These are phyloP conservation scores for Mortierella sp. DNA, from an alignment of 371 early-diverging fungal species.

Conservation along the genomic window DNA sequence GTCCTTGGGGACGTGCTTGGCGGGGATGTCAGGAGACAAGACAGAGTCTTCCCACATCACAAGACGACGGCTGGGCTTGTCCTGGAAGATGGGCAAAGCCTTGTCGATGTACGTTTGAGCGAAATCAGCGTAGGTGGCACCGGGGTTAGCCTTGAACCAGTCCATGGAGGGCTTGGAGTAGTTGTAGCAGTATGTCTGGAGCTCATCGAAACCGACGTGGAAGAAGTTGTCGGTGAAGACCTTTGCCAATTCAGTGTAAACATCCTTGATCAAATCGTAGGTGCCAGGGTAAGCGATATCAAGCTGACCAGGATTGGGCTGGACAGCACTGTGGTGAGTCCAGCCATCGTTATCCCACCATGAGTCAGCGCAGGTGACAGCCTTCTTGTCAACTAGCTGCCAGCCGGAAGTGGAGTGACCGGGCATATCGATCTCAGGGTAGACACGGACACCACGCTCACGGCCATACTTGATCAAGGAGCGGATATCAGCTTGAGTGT, in stretches of 20 bases:
- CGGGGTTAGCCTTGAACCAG: conserved; percentile 51
- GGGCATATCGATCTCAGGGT: conserved; percentile 89
- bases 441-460: conserved; percentile 81
- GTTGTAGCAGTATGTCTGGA: conserved; percentile 77
- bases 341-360: conserved; percentile 65
- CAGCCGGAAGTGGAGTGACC: conserved; percentile 74
- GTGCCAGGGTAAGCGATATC: conserved; percentile 70
- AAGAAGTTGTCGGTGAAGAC: conserved; percentile 76
- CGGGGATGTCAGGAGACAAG: conserved; percentile 29
- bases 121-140: conserved; percentile 33
- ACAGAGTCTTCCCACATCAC: conserved; percentile 55
- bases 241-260: conserved; percentile 70
- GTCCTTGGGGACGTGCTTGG: conserved; percentile 56
- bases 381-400: conserved; percentile 62
- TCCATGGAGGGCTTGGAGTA: conserved; percentile 34
- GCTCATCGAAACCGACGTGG: conserved; percentile 87
- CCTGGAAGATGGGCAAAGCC: conserved; percentile 50
- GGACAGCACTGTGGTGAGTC: conserved; percentile 61
- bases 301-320: conserved; percentile 86
- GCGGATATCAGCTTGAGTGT: conserved; percentile 71
- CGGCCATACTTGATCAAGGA: conserved; percentile 72
- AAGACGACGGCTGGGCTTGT: conserved; percentile 39
- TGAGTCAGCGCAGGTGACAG: conserved; percentile 60
- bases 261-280: conserved; percentile 67
- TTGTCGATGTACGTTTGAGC: conserved; percentile 51